Conservation (phyloP, 2,329 filamentous ascomycete genomes). For the Fusarium abutilonis region DNA sequence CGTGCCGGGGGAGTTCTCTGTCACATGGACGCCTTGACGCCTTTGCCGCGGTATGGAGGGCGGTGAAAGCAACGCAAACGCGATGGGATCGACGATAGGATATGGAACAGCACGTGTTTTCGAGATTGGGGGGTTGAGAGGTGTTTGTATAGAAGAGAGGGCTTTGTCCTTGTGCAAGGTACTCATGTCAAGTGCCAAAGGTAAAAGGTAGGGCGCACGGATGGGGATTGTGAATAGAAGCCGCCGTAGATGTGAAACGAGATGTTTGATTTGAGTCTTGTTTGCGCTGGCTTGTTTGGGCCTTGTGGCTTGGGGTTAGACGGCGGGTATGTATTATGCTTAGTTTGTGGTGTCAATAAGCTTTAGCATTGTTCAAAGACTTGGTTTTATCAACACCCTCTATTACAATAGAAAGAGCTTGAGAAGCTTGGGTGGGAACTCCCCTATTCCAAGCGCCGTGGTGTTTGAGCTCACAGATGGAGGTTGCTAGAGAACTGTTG, state of each 20-base stretch:
- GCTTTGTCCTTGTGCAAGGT: conserved; percentile 9
- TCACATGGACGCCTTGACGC: conserved; percentile 34
- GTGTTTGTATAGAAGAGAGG: conserved; percentile 8
- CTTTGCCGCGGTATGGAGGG: conserved; percentile 22
- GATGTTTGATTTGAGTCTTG: conserved; percentile 1
- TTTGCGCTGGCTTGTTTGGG: conserved; percentile 11
- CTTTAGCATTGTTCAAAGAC: conserved; percentile 4
- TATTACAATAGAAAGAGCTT: conserved; percentile 7
- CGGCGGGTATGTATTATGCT: neutral
- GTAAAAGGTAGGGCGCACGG: conserved; percentile 5
- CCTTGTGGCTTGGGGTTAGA: conserved; percentile 3
- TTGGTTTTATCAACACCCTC: neutral
- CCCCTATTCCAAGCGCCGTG: neutral
- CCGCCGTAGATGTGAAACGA: conserved; percentile 2
- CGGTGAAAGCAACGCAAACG: conserved; percentile 21
- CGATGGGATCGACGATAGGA: conserved; percentile 24
- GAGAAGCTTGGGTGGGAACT: neutral
- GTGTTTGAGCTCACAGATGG: too few species aligned
- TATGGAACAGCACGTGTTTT: conserved; percentile 4
- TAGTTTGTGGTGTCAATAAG: neutral
- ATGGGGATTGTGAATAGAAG: conserved; percentile 7
- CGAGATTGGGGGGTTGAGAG: neutral
- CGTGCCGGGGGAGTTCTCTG: conserved; percentile 21
- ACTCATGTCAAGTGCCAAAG: conserved; percentile 2
- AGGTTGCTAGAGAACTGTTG: too few species aligned